phyloP scores from a whole-genome alignment of 179 eudicot genomes.

The Silene coronaria region DNA sequence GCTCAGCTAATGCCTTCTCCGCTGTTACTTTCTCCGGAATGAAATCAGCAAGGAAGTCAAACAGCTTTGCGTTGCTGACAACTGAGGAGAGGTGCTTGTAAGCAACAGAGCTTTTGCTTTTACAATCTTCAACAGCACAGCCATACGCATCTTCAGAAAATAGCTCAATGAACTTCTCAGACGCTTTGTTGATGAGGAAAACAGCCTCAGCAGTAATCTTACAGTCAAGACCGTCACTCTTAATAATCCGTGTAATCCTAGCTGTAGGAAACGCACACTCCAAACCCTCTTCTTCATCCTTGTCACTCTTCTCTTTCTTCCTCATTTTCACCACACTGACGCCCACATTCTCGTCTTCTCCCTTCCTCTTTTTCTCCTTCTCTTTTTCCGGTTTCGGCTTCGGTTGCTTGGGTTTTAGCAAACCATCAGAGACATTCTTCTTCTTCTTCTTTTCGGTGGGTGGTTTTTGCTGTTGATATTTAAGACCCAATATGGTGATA shows the following conservation, averaged over 20 bases:
- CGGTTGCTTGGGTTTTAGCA: background rate
- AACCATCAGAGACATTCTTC: background rate
- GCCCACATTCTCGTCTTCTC: too few relatives aligned
- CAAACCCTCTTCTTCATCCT: constrained; percentile 17
- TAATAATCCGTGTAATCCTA: constrained; percentile 46
- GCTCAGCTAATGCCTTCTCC: constrained; percentile 64
- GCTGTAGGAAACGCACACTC: constrained; percentile 44
- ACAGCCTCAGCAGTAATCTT: constrained; percentile 52
- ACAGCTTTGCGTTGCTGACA: constrained; percentile 48
- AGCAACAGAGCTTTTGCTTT: constrained; percentile 53
- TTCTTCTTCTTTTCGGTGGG: background rate
- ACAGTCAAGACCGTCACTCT: constrained; percentile 41
- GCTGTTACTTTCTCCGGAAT: constrained; percentile 79
- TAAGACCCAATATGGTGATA: background rate
- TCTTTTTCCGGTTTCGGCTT: constrained; percentile 5
- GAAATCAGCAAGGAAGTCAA: constrained; percentile 84
- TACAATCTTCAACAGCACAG: constrained; percentile 47
- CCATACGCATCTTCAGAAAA: constrained; percentile 62
- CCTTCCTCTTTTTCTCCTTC: too few relatives aligned
- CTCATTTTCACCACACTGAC: constrained; percentile 5
- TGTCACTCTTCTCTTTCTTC: constrained; percentile 4
- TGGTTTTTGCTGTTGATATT: background rate
- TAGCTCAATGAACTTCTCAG: constrained; percentile 71
- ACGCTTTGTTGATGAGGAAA: constrained; percentile 63
- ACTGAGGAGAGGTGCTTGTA: constrained; percentile 67